Conservation (phyloP, 2,329 filamentous ascomycete species). For the Didymellaceae sp. region DNA sequence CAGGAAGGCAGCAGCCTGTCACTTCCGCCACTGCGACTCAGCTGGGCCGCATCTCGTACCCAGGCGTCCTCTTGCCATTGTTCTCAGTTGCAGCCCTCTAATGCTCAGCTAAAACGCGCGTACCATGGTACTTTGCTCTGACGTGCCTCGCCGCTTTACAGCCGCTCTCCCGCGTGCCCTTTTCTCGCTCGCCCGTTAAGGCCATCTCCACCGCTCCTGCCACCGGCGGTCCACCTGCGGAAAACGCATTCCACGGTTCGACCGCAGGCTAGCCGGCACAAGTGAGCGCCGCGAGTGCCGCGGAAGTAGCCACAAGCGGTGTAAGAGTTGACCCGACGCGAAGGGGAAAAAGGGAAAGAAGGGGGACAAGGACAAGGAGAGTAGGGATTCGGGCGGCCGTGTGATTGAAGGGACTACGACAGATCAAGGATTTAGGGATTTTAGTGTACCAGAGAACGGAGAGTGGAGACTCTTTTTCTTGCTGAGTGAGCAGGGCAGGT, state of each 20-base stretch:
- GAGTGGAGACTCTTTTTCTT: slow-evolving; percentile 1
- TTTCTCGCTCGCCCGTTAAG: too few species aligned
- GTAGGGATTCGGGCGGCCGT: slow-evolving; percentile 5
- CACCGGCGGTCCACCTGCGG: too few species aligned
- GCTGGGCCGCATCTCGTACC: not conserved
- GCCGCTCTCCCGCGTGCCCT: slow-evolving; percentile 4
- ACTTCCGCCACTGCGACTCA: slow-evolving; percentile 4
- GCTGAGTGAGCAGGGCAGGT: slow-evolving; percentile 8
- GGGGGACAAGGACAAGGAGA: not conserved
- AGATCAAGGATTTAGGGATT: slow-evolving; percentile 12
- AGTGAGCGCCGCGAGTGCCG: slow-evolving; percentile 8
- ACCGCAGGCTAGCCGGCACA: slow-evolving; percentile 8
- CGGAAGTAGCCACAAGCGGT: slow-evolving; percentile 8
- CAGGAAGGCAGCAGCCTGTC: too few species aligned
- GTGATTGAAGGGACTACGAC: slow-evolving; percentile 6
- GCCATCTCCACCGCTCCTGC: too few species aligned
- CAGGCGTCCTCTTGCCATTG: not conserved
- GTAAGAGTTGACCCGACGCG: slow-evolving; percentile 2
- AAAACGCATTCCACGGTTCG: slow-evolving; percentile 2
- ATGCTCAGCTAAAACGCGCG: slow-evolving; percentile 12
- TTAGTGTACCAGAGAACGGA: slow-evolving; percentile 15
- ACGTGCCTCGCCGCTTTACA: slow-evolving; percentile 17
- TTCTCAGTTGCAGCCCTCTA: not conserved
- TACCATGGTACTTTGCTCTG: slow-evolving; percentile 13
- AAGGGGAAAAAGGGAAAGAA: too few species aligned